Evolutionary conservation across 2,329 filamentous ascomycete genomes (phyloP).

Genomic region (Monosporascus cannonballus): DNA sequence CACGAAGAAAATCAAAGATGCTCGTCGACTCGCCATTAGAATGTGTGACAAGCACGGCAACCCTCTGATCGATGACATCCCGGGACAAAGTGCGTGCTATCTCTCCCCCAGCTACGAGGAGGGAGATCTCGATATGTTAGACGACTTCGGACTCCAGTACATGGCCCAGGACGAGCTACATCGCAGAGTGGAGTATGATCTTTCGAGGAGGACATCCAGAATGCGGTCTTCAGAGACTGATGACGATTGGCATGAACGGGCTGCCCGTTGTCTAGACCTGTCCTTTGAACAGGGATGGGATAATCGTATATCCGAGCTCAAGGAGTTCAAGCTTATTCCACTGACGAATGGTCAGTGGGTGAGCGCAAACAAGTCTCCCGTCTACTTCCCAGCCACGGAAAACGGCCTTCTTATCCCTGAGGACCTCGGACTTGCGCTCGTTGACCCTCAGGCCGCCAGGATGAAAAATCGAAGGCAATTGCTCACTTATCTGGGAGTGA

Average conservation of each 20-base stretch:
- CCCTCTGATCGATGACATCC: slow-evolving; percentile 19
- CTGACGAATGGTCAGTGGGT: slow-evolving; percentile 12
- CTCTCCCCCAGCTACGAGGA: slow-evolving; percentile 9
- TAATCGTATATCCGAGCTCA: background rate
- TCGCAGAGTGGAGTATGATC: slow-evolving; percentile 6
- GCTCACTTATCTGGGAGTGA: background rate
- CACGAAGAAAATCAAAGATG: background rate
- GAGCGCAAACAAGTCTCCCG: background rate
- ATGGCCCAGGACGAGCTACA: slow-evolving; percentile 2
- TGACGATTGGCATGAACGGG: slow-evolving; percentile 11
- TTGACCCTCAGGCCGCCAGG: background rate
- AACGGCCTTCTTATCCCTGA: background rate
- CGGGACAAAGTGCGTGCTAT: background rate
- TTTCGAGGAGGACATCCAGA: slow-evolving; percentile 5
- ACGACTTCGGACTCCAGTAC: slow-evolving; percentile 1
- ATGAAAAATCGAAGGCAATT: background rate
- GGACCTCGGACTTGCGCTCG: background rate
- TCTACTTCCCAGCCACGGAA: background rate
- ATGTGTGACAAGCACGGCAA: slow-evolving; percentile 9
- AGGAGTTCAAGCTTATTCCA: slow-evolving; percentile 11
- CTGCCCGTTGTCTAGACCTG: slow-evolving; percentile 11
- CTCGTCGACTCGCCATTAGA: background rate
- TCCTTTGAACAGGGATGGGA: background rate
- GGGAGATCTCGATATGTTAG: slow-evolving; percentile 3
- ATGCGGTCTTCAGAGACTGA: slow-evolving; percentile 11